Evolutionary conservation across 352 stramenopile genomes (phyloP).

Genomic region (Globisporangium uncinulatum): DNA sequence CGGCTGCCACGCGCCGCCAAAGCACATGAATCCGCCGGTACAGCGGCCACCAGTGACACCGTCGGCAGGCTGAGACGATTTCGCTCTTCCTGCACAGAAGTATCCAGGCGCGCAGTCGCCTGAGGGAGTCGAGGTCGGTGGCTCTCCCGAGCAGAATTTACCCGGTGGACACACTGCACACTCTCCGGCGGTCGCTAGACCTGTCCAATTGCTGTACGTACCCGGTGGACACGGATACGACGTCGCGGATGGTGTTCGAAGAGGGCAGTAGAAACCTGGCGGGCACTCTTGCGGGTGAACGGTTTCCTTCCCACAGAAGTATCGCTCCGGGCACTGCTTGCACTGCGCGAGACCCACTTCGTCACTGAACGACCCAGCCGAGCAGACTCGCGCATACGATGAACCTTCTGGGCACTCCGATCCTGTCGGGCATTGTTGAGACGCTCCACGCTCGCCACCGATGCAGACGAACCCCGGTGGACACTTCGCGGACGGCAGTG

Average conservation of each 20-base stretch:
- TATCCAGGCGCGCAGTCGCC: constrained; percentile 57
- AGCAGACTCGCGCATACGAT: constrained; percentile 44
- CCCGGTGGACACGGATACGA: constrained; percentile 56
- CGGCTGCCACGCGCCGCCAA: constrained; percentile 45
- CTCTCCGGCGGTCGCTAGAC: constrained; percentile 31
- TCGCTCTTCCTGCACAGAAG: constrained; percentile 55
- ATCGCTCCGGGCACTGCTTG: constrained; percentile 67
- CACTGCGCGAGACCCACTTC: constrained; percentile 47
- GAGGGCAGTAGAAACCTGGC: constrained; percentile 73
- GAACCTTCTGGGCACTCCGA: constrained; percentile 72
- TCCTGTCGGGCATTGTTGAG: constrained; percentile 51
- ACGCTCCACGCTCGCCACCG: constrained; percentile 46
- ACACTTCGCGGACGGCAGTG: constrained; percentile 41
- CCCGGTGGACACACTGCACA: constrained; percentile 60
- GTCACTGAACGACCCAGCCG: constrained; percentile 59
- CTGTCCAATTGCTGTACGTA: constrained; percentile 45
- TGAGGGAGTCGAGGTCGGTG: constrained; percentile 44
- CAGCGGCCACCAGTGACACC: constrained; percentile 42
- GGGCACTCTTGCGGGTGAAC: constrained; percentile 47
- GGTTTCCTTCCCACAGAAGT: constrained; percentile 51
- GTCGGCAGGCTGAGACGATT: constrained; percentile 32
- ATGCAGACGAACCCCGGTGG: constrained; percentile 55
- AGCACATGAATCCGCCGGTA: constrained; percentile 49
- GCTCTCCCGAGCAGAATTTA: constrained; percentile 68
- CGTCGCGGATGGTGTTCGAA: constrained; percentile 31